phyloP scores from a whole-genome alignment of 352 stramenopile genomes.

The Globisporangium spinosum region DNA sequence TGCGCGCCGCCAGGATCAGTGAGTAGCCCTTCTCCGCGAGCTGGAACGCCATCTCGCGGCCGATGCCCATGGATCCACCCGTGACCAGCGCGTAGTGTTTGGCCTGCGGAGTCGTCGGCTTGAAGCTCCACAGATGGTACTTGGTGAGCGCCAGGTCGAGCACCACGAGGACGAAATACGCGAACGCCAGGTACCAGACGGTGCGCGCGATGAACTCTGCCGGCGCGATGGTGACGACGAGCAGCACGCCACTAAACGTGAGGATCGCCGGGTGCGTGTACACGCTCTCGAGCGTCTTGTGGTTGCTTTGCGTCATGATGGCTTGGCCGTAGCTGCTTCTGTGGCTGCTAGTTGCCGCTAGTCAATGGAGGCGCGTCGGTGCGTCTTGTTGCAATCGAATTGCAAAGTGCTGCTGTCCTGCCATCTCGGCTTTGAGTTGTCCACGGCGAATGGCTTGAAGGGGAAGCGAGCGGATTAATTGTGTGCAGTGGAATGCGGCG shows the following conservation, averaged over 20 bases:
- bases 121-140: conserved; percentile 52
- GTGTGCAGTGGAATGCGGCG: no score
- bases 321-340: not conserved
- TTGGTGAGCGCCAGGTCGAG: conserved; percentile 39
- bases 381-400: not conserved
- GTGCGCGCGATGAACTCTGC: conserved; percentile 18
- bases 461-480: no score
- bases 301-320: conserved; percentile 7
- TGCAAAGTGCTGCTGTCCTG: not conserved
- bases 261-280: conserved; percentile 13
- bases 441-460: not conserved
- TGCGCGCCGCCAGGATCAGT: conserved; percentile 54
- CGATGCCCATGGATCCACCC: conserved; percentile 63
- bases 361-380: not conserved
- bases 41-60: conserved; percentile 58
- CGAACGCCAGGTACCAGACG: conserved; percentile 27
- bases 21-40: conserved; percentile 61
- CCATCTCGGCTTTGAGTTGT: no score
- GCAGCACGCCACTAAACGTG: conserved; percentile 27
- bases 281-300: conserved; percentile 14
- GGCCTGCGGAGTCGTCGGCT: conserved; percentile 22
- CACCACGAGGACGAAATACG: conserved; percentile 32
- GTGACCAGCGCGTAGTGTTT: conserved; percentile 52
- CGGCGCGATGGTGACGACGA: conserved; percentile 22
- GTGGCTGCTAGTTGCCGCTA: not conserved